phyloP scores from a whole-genome alignment of 768 basidiomycete genomes.

The Boletus tomentosulus region DNA sequence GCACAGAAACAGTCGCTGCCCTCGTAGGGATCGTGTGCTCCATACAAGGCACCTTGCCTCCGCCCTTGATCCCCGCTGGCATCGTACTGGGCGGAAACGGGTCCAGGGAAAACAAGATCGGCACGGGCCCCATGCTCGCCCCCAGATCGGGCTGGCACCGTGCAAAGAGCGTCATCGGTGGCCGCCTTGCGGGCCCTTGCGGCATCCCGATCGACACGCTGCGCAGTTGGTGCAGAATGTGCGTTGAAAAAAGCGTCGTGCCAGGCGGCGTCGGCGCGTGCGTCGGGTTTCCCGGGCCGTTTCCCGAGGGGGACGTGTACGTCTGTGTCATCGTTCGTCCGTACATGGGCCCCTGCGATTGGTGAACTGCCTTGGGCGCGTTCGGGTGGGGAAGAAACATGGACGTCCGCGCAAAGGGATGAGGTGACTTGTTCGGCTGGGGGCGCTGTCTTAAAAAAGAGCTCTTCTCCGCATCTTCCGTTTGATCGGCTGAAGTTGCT shows the following conservation, averaged over 20 bases:
- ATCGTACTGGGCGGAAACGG: conserved; percentile 31
- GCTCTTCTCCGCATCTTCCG: conserved; percentile 10
- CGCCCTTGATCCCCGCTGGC: neutral
- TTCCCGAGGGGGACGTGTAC: conserved; percentile 7
- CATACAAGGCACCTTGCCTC: neutral
- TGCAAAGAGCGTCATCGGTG: conserved; percentile 54
- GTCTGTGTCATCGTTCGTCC: conserved; percentile 33
- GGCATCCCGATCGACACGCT: conserved; percentile 4
- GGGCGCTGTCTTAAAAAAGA: conserved; percentile 28
- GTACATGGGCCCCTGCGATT: conserved; percentile 54
- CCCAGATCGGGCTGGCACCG: conserved; percentile 49
- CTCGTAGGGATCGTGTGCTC: conserved; percentile 17
- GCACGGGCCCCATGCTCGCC: conserved; percentile 51
- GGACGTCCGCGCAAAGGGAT: conserved; percentile 34
- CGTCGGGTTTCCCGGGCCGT: conserved; percentile 2
- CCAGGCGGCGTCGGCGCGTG: conserved; percentile 18
- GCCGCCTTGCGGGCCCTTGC: conserved; percentile 22
- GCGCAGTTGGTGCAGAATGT: conserved; percentile 25
- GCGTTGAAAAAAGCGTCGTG: conserved; percentile 27
- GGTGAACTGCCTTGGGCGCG: conserved; percentile 40
- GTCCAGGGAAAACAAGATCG: conserved; percentile 56
- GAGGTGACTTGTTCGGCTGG: conserved; percentile 11
- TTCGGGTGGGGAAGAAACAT: conserved; percentile 53
- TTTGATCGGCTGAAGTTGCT: neutral
- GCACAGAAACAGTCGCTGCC: conserved; percentile 31